Percentiles rank a stretch among this genome's conserved stretches.
These are phyloP conservation scores for Candida namnaoensis DNA, from an alignment of 805 yeast genomes.

Conservation along the genomic window DNA sequence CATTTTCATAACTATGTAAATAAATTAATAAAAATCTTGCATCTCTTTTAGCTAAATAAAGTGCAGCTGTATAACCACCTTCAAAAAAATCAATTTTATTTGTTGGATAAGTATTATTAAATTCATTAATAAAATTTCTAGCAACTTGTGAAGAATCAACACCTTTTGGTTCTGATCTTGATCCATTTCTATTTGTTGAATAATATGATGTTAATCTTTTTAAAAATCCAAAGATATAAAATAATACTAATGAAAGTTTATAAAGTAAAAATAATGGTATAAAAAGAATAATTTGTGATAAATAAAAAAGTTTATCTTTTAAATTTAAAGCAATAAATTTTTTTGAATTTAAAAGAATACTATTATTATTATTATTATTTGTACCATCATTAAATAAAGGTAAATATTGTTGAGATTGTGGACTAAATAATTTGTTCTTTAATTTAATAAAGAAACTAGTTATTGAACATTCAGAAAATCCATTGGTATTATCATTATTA, in stretches of 20 bases:
- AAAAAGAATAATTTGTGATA: slow-evolving; percentile 20
- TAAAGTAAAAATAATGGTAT: slow-evolving; percentile 24
- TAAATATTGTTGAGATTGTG: slow-evolving; percentile 10
- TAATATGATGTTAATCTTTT: slow-evolving; percentile 25
- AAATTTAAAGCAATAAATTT: slow-evolving; percentile 12
- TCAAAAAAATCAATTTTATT: slow-evolving; percentile 34
- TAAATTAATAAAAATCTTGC: slow-evolving; percentile 68
- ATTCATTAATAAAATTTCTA: slow-evolving; percentile 37
- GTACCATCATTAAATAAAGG: slow-evolving; percentile 19
- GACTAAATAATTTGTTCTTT: slow-evolving; percentile 12
- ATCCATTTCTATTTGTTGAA: slow-evolving; percentile 27
- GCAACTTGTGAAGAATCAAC: slow-evolving; percentile 47
- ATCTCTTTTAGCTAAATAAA: slow-evolving; percentile 59
- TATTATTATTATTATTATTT: too few relatives aligned
- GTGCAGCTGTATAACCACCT: slow-evolving; percentile 76
- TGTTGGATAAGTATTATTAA: slow-evolving; percentile 36
- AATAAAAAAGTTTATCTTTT: slow-evolving; percentile 16
- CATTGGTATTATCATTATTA: slow-evolving; percentile 7
- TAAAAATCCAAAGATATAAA: slow-evolving; percentile 25
- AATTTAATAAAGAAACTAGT: slow-evolving; percentile 19
- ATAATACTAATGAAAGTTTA: slow-evolving; percentile 16
- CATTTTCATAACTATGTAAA: slow-evolving; percentile 66
- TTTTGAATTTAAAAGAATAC: background rate
- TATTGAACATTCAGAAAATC: slow-evolving; percentile 3
- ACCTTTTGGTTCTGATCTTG: slow-evolving; percentile 24